A percentile compares a stretch with the other conserved stretches of the same genome.
These are phyloP conservation scores for Aristolochia fimbriata DNA, from an alignment of 164 flowering plant species.

Conservation along the genomic window DNA sequence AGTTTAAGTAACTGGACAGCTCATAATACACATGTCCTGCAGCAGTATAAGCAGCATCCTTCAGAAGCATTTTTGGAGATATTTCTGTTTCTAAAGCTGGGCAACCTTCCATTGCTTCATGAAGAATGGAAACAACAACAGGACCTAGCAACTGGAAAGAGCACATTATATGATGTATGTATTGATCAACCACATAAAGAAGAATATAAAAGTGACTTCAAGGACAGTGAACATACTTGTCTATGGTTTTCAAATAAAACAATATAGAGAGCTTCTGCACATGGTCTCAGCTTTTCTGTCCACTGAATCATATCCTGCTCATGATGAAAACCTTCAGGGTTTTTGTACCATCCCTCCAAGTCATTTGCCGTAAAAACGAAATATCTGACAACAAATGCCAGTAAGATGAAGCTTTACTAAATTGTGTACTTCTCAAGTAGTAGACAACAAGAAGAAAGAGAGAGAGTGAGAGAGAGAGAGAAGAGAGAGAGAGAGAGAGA, in stretches of 20 bases:
- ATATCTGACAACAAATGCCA: conserved; percentile 41
- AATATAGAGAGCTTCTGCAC: conserved; percentile 97
- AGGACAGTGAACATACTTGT: conserved; percentile 37
- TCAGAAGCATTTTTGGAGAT: conserved; percentile 77
- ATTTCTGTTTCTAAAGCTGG: conserved; percentile 69
- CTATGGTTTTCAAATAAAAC: conserved; percentile 86
- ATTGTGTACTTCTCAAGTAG: background rate
- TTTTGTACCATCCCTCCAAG: conserved; percentile 82
- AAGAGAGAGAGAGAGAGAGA: background rate
- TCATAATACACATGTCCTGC: conserved; percentile 93
- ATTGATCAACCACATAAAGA: too few relatives aligned
- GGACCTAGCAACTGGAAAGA: conserved; percentile 76
- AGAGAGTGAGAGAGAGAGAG: background rate
- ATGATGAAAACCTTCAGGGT: conserved; percentile 88
- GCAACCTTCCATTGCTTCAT: conserved; percentile 87
- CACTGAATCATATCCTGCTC: conserved; percentile 96
- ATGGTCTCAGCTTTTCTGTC: conserved; percentile 92
- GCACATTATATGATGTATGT: background rate
- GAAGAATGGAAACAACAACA: conserved; percentile 86
- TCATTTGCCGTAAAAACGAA: conserved; percentile 78
- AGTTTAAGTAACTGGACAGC: conserved; percentile 80
- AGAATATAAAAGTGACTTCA: background rate
- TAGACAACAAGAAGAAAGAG: background rate
- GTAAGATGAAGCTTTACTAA: background rate
- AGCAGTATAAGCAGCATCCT: conserved; percentile 98